A percentile compares a stretch with the other conserved stretches of the same genome.
phyloP scores from a whole-genome alignment of 2,329 filamentous ascomycete species.

The Diaporthe humulicola region DNA sequence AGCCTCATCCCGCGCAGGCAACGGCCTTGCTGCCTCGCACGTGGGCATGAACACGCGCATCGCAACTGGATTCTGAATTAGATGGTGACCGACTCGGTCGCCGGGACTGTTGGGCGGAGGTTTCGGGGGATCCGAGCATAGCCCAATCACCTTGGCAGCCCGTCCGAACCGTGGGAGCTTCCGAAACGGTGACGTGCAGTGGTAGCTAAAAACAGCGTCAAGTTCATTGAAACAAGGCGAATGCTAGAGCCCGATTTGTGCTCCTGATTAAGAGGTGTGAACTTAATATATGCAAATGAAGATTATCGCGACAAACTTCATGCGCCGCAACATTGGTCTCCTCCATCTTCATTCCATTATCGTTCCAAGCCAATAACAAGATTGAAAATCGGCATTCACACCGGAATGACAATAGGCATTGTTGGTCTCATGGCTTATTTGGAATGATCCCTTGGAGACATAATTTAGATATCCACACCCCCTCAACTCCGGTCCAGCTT shows the following conservation, averaged over 20 bases:
- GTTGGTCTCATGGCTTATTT: not conserved
- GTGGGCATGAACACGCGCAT: conserved; percentile 5
- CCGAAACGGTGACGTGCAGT: conserved; percentile 8
- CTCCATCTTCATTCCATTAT: not conserved
- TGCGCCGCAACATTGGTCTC: not conserved
- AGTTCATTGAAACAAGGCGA: not conserved
- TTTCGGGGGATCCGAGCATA: conserved; percentile 16
- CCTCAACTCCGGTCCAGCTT: not conserved
- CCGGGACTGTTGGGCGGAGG: not conserved
- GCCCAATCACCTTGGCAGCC: conserved; percentile 5
- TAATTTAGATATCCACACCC: not conserved
- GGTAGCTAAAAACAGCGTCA: not conserved
- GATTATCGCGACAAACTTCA: conserved; percentile 11
- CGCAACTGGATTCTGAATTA: not conserved
- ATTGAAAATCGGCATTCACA: not conserved
- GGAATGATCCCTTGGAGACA: not conserved
- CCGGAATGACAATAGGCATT: not conserved
- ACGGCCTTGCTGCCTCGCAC: conserved; percentile 3
- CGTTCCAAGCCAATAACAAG: not conserved
- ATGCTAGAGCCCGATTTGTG: not conserved
- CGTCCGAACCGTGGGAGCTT: not conserved
- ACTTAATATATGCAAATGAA: not conserved
- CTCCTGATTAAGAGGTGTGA: not conserved
- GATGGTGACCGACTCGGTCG: conserved; percentile 25
- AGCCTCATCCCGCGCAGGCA: not conserved